phyloP scores from a whole-genome alignment of 179 eudicot species.

The Nepenthes alata region DNA sequence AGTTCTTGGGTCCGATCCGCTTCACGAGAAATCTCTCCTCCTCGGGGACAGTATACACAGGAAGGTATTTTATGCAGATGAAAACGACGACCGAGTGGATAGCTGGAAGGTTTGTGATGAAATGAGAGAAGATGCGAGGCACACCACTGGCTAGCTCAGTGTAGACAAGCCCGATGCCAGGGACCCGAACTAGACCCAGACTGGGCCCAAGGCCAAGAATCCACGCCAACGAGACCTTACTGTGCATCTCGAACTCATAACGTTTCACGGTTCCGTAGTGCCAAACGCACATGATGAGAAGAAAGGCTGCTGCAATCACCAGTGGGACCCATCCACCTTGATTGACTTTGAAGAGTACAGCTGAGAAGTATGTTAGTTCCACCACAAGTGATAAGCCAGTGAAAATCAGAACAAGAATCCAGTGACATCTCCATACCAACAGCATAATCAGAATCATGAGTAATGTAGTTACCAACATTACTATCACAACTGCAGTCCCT shows the following conservation, averaged over 20 bases:
- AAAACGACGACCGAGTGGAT: slow-evolving; percentile 85
- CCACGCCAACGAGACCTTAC: slow-evolving; percentile 95
- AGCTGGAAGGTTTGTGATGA: slow-evolving; percentile 90
- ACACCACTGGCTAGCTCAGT: slow-evolving; percentile 97
- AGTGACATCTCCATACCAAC: slow-evolving; percentile 87
- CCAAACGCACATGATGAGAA: slow-evolving; percentile 79
- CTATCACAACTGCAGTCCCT: slow-evolving; percentile 96
- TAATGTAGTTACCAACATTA: slow-evolving; percentile 83
- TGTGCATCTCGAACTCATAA: slow-evolving; percentile 88
- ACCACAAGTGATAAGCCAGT: slow-evolving; percentile 59
- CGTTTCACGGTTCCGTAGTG: slow-evolving; percentile 85
- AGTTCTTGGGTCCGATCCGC: slow-evolving; percentile 86
- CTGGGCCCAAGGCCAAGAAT: slow-evolving; percentile 92
- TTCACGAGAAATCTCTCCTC: slow-evolving; percentile 86
- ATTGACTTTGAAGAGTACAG: slow-evolving; percentile 76
- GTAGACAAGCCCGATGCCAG: slow-evolving; percentile 94
- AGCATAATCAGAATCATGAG: slow-evolving; percentile 80
- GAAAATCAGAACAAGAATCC: slow-evolving; percentile 72
- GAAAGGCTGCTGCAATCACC: slow-evolving; percentile 72
- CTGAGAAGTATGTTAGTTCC: slow-evolving; percentile 80
- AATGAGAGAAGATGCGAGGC: slow-evolving; percentile 89
- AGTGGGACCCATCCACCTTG: slow-evolving; percentile 99
- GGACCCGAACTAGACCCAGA: slow-evolving; percentile 85
- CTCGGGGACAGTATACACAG: slow-evolving; percentile 85
- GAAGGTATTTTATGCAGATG: slow-evolving; percentile 90